These are phyloP conservation scores for Quercus engelmannii DNA, from an alignment of 306 rosid genomes.

Conservation along the genomic window DNA sequence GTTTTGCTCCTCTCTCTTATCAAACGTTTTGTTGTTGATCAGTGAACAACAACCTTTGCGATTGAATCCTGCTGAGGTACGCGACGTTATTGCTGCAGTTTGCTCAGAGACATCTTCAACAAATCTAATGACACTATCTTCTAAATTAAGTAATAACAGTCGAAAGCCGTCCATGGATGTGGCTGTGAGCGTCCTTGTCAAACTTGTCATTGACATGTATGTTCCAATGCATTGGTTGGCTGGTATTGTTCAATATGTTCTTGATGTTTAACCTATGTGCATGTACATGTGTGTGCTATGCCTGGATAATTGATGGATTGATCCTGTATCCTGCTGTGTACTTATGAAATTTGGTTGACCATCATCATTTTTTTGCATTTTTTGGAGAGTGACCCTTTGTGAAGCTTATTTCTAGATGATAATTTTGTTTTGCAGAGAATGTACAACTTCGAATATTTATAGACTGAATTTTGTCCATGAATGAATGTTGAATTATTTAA, in stretches of 20 bases:
- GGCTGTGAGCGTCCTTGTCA: slow-evolving; percentile 98
- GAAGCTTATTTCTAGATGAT: not conserved
- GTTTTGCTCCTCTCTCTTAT: slow-evolving; percentile 27
- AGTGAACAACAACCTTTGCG: slow-evolving; percentile 99
- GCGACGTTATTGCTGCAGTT: slow-evolving; percentile 97
- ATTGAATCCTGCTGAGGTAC: slow-evolving; percentile 93
- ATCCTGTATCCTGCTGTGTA: not conserved
- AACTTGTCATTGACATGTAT: slow-evolving; percentile 98
- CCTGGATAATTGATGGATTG: not conserved
- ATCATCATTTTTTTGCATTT: not conserved
- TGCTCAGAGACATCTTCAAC: slow-evolving; percentile 81
- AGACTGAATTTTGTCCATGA: not conserved
- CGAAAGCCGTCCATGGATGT: slow-evolving; percentile 95
- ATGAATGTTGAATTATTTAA: not conserved
- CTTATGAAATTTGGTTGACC: not conserved
- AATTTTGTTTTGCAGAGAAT: not conserved
- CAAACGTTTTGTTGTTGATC: slow-evolving; percentile 41
- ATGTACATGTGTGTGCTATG: not conserved
- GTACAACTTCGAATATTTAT: not conserved
- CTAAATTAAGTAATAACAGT: slow-evolving; percentile 62
- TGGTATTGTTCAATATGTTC: slow-evolving; percentile 19
- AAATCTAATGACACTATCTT: slow-evolving; percentile 49
- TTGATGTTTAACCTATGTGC: not conserved
- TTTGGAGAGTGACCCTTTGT: not conserved
- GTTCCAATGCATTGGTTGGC: slow-evolving; percentile 37